phyloP scores from a whole-genome alignment of 257 asterid genomes.

The Nicotiana attenuata region DNA sequence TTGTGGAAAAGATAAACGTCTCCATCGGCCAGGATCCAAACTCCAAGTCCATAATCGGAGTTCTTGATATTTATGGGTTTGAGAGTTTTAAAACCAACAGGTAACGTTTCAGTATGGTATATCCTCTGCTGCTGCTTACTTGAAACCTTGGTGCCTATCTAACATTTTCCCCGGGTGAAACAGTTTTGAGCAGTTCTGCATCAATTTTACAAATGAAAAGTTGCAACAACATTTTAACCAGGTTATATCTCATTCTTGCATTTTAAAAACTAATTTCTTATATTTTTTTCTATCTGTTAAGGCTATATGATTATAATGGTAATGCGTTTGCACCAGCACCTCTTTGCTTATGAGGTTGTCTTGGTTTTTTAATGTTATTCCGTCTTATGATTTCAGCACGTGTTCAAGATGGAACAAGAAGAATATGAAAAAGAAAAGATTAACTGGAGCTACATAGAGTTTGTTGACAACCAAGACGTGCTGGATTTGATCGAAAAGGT shows the following conservation, averaged over 20 bases:
- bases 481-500: conserved; percentile 98
- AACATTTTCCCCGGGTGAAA: conserved; percentile 5
- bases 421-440: conserved; percentile 96
- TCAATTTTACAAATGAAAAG: conserved; percentile 96
- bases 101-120: conserved; percentile 16
- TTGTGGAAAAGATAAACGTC: conserved; percentile 82
- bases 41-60: conserved; percentile 91
- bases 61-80: conserved; percentile 95
- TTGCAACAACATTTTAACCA: conserved; percentile 99
- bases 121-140: background rate
- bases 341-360: background rate
- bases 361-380: background rate
- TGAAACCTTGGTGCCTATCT: background rate
- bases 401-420: conserved; percentile 98
- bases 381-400: conserved; percentile 64
- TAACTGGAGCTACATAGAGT: conserved; percentile 98
- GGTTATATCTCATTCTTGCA: conserved; percentile 41
- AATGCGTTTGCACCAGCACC: background rate
- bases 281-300: background rate
- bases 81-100: conserved; percentile 87
- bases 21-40: conserved; percentile 99
- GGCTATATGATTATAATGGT: background rate
- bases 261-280: background rate
- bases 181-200: conserved; percentile 99
- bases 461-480: conserved; percentile 99